phyloP scores from a whole-genome alignment of 306 rosid genomes.

The Fragaria ananassa region DNA sequence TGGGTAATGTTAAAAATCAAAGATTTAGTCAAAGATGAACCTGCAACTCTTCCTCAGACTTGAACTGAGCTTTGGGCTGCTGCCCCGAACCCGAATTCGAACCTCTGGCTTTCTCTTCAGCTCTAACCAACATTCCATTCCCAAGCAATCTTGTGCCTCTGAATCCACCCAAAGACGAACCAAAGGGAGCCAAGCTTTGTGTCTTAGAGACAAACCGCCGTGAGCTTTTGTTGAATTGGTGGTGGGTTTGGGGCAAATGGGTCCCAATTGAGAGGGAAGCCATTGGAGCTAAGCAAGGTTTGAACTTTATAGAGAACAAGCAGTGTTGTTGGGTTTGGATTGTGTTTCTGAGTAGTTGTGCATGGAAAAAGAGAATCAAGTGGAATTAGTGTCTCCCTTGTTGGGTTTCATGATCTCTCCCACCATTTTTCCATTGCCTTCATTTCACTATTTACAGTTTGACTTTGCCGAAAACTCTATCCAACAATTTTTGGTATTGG shows the following conservation, averaged over 20 bases:
- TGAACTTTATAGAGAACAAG: background rate
- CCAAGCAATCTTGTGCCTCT: conserved; percentile 44
- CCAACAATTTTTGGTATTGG: background rate
- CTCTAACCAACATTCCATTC: conserved; percentile 54
- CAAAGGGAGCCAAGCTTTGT: conserved; percentile 33
- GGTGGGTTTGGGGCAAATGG: conserved; percentile 37
- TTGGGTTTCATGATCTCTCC: background rate
- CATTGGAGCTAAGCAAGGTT: conserved; percentile 31
- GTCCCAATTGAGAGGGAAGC: conserved; percentile 57
- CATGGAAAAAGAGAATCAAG: background rate
- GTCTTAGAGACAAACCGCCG: conserved; percentile 27
- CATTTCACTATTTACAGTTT: background rate
- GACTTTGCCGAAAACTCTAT: background rate
- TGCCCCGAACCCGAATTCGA: conserved; percentile 39
- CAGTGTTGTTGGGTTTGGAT: background rate
- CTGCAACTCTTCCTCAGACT: conserved; percentile 45
- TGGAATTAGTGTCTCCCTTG: background rate
- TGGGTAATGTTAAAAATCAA: conserved; percentile 7
- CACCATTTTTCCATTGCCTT: background rate
- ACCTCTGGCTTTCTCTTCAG: conserved; percentile 57
- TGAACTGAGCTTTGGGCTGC: conserved; percentile 43
- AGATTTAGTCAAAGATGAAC: conserved; percentile 36
- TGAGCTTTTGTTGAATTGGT: conserved; percentile 29
- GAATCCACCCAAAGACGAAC: conserved; percentile 34
- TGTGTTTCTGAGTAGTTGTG: background rate